phyloP scores from a whole-genome alignment of 2,329 filamentous ascomycete genomes.

The Aspergillus latus region DNA sequence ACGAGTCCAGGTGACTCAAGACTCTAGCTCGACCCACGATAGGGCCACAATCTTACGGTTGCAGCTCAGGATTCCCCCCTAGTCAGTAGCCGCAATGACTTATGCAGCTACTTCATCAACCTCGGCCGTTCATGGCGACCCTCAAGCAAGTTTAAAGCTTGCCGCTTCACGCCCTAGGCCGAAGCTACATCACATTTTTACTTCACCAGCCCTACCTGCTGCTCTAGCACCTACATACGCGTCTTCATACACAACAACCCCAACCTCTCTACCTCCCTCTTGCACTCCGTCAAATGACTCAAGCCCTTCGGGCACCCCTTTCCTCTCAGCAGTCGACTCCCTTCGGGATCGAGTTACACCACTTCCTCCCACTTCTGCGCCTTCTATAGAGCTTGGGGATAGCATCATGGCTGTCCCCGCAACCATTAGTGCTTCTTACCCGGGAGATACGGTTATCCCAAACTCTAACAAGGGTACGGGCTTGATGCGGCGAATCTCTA shows the following conservation, averaged over 20 bases:
- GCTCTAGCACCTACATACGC: slow-evolving; percentile 31
- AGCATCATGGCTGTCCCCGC: slow-evolving; percentile 57
- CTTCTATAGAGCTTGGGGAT: slow-evolving; percentile 70
- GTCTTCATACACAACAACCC: slow-evolving; percentile 33
- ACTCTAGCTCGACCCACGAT: slow-evolving; percentile 34
- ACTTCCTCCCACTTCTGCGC: slow-evolving; percentile 39
- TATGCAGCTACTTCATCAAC: slow-evolving; percentile 38
- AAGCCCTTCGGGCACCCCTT: slow-evolving; percentile 37
- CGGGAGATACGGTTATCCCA: slow-evolving; percentile 59
- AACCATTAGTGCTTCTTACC: slow-evolving; percentile 48
- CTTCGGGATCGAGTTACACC: slow-evolving; percentile 31
- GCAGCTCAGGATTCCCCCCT: slow-evolving; percentile 34
- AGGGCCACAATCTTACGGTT: slow-evolving; percentile 26
- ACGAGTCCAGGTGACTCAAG: slow-evolving; percentile 43
- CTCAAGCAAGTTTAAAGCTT: slow-evolving; percentile 38
- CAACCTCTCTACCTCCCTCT: slow-evolving; percentile 30
- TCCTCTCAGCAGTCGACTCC: slow-evolving; percentile 36
- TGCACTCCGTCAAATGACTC: slow-evolving; percentile 34
- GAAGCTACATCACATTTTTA: slow-evolving; percentile 38
- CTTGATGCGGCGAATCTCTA: slow-evolving; percentile 82
- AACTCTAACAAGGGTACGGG: slow-evolving; percentile 58
- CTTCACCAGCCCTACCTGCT: slow-evolving; percentile 24
- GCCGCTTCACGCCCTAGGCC: slow-evolving; percentile 32
- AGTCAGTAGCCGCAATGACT: slow-evolving; percentile 37
- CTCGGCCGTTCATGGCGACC: slow-evolving; percentile 39